phyloP scores from a whole-genome alignment of 2,329 filamentous ascomycete genomes.

The Aspergillus calidoustus region DNA sequence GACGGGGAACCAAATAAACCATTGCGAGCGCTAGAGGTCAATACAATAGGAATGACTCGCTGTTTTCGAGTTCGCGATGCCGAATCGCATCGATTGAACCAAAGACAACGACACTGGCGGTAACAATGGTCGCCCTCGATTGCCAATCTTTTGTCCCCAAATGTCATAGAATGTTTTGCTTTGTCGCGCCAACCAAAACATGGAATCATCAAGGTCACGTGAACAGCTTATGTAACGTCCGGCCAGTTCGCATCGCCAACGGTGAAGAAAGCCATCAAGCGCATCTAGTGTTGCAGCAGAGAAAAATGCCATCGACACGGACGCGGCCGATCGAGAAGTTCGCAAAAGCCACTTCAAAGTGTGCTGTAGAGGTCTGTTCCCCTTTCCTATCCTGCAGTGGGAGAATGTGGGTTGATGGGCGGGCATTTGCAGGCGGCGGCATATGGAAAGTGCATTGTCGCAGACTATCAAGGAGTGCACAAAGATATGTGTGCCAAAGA shows the following conservation, averaged over 20 bases:
- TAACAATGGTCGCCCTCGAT: conserved; percentile 6
- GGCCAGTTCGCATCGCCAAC: neutral
- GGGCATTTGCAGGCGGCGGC: conserved; percentile 66
- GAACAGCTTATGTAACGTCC: conserved; percentile 23
- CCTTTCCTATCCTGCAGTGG: neutral
- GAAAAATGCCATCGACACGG: conserved; percentile 50
- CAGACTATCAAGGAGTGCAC: conserved; percentile 85
- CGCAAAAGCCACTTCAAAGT: conserved; percentile 67
- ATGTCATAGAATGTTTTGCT: conserved; percentile 21
- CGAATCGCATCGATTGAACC: conserved; percentile 15
- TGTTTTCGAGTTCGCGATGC: conserved; percentile 13
- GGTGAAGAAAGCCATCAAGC: neutral
- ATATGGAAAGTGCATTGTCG: conserved; percentile 90
- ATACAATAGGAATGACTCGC: conserved; percentile 10
- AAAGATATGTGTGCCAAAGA: conserved; percentile 90
- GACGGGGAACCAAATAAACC: conserved; percentile 42
- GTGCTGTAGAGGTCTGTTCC: conserved; percentile 63
- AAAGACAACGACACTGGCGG: conserved; percentile 8
- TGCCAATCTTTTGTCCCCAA: conserved; percentile 14
- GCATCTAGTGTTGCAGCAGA: neutral
- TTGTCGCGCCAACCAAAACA: conserved; percentile 26
- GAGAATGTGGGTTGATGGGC: conserved; percentile 20
- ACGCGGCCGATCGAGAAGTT: conserved; percentile 71
- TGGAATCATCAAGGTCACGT: conserved; percentile 21
- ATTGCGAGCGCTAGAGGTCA: conserved; percentile 39